Conservation (phyloP, 306 rosid genomes). For the Hippophae gyantsensis region DNA sequence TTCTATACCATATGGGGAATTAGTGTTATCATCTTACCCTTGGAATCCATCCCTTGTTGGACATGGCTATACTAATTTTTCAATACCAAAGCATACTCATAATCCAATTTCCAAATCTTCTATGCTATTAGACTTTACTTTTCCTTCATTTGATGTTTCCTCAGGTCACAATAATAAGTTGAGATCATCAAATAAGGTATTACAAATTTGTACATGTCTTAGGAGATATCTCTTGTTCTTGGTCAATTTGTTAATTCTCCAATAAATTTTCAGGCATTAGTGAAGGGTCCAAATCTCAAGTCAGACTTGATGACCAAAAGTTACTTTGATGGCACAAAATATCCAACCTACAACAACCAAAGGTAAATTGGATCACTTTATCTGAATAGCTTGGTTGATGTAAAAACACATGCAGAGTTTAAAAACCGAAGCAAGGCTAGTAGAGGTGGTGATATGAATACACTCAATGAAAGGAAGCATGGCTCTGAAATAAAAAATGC, state of each 20-base stretch:
- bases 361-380: slow-evolving; percentile 42
- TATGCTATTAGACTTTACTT: slow-evolving; percentile 21
- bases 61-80: slow-evolving; percentile 29
- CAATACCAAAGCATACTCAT: slow-evolving; percentile 33
- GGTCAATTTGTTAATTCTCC: slow-evolving; percentile 7
- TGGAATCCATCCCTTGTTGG: slow-evolving; percentile 43
- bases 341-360: slow-evolving; percentile 43
- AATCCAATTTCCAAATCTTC: slow-evolving; percentile 29
- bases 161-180: slow-evolving; percentile 39
- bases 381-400: slow-evolving; percentile 38
- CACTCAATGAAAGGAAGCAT: slow-evolving; percentile 41
- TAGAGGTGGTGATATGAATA: slow-evolving; percentile 14
- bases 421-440: slow-evolving; percentile 47
- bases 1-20: slow-evolving; percentile 36
- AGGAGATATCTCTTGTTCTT: slow-evolving; percentile 6
- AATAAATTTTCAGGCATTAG: slow-evolving; percentile 33
- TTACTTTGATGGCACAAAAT: slow-evolving; percentile 34
- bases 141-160: slow-evolving; percentile 28
- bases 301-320: slow-evolving; percentile 34
- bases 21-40: slow-evolving; percentile 32
- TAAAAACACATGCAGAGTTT: slow-evolving; percentile 34
- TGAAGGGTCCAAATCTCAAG: slow-evolving; percentile 32
- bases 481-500: slow-evolving; percentile 46
- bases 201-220: slow-evolving; percentile 2
- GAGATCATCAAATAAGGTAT: slow-evolving; percentile 53